Evolutionary conservation across 179 eudicot species (phyloP).

Genomic region (Patellifolia procumbens): DNA sequence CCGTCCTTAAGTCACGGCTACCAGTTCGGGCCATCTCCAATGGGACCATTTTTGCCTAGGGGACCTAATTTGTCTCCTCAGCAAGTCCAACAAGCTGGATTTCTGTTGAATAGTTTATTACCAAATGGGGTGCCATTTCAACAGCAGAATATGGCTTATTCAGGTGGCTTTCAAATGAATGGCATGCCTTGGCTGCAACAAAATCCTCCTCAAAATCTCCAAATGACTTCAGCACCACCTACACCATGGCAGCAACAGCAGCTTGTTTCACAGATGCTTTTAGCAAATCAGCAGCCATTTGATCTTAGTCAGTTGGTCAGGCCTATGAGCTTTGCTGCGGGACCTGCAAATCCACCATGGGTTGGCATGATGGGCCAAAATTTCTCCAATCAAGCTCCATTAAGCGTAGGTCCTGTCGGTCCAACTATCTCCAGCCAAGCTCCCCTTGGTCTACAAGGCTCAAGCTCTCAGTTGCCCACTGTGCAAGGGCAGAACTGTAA

Average conservation of each 20-base stretch:
- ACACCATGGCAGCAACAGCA: conserved; percentile 27
- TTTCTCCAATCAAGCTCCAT: conserved; percentile 39
- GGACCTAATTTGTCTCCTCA: conserved; percentile 16
- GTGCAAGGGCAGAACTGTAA: conserved; percentile 21
- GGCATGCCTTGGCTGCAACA: conserved; percentile 58
- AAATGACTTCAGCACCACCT: conserved; percentile 35
- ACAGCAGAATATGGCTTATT: conserved; percentile 38
- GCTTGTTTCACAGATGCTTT: conserved; percentile 4
- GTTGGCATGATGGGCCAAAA: conserved; percentile 36
- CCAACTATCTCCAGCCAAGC: too few species aligned
- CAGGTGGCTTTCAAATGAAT: conserved; percentile 34
- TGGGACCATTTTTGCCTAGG: conserved; percentile 15
- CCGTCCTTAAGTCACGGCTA: conserved; percentile 13
- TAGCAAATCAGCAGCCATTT: conserved; percentile 30
- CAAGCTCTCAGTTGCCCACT: conserved; percentile 30
- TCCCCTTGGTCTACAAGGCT: conserved; percentile 41
- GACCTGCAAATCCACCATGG: conserved; percentile 42
- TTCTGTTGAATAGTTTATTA: conserved; percentile 38
- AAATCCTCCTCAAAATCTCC: conserved; percentile 36
- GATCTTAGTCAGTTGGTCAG: conserved; percentile 36
- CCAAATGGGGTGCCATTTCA: conserved; percentile 46
- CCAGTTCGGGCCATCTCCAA: conserved; percentile 18
- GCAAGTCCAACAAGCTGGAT: conserved; percentile 27
- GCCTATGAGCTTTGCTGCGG: conserved; percentile 38
- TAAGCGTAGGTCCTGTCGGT: too few species aligned